Evolutionary conservation across 2,329 filamentous ascomycete species (phyloP).

Genomic region (Phialemoniopsis sp.): DNA sequence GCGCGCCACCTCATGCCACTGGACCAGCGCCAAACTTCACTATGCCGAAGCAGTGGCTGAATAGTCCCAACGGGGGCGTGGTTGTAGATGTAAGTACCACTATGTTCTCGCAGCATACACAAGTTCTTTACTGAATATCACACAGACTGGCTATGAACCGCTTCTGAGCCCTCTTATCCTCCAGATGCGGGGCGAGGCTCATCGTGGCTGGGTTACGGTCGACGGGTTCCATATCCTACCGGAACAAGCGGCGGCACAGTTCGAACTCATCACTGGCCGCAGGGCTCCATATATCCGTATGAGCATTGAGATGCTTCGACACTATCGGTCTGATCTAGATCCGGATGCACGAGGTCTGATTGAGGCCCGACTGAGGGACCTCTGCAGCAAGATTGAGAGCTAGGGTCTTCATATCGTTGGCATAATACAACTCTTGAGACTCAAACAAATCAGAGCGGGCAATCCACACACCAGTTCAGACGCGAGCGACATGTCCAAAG

Average conservation of each 20-base stretch:
- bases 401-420: too few species aligned
- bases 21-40: too few species aligned
- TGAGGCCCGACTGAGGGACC: not conserved
- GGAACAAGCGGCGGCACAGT: constrained; percentile 62
- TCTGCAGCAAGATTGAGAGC: not conserved
- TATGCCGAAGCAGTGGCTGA: constrained; percentile 55
- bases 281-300: constrained; percentile 56
- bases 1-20: too few species aligned
- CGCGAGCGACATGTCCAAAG: too few species aligned
- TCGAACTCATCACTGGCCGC: constrained; percentile 61
- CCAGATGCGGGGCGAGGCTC: constrained; percentile 46
- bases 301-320: constrained; percentile 42
- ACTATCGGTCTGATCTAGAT: constrained; percentile 5
- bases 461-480: too few species aligned
- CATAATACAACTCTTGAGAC: too few species aligned
- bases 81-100: constrained; percentile 39
- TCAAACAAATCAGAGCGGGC: too few species aligned
- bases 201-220: constrained; percentile 55
- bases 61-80: constrained; percentile 57
- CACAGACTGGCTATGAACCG: constrained; percentile 56
- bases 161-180: constrained; percentile 54
- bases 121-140: too few species aligned
- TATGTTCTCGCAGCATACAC: too few species aligned
- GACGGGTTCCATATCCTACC: constrained; percentile 59
- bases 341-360: not conserved